These are phyloP conservation scores for Fusarium armeniacum DNA, from an alignment of 2,329 filamentous ascomycete genomes.

Conservation along the genomic window DNA sequence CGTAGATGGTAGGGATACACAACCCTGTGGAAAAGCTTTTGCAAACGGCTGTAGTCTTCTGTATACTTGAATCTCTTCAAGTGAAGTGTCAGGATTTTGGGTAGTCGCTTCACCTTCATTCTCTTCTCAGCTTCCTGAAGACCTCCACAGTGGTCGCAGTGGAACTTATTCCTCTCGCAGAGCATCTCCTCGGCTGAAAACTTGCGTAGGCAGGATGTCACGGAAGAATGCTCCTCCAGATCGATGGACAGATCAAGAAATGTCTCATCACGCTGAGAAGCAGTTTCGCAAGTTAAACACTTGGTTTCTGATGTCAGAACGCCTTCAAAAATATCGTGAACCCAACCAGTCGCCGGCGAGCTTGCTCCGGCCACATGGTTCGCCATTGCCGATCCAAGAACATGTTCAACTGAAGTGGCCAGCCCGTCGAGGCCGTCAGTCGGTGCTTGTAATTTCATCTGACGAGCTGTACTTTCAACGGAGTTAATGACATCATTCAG, in stretches of 20 bases:
- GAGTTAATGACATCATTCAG: constrained; percentile 97
- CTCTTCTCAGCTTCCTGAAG: constrained; percentile 98
- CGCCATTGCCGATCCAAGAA: constrained; percentile 52
- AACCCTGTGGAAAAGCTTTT: constrained; percentile 96
- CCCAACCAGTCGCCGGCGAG: constrained; percentile 83
- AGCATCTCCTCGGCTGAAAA: constrained; percentile 99
- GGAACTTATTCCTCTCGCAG: constrained; percentile 98
- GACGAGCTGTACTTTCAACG: constrained; percentile 87
- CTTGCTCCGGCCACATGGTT: constrained; percentile 61
- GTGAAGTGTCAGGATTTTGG: constrained; percentile 91
- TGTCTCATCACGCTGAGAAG: constrained; percentile 93
- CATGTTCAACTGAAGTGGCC: constrained; percentile 65
- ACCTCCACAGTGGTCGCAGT: constrained; percentile 96
- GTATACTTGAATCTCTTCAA: constrained; percentile 99
- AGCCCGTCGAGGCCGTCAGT: constrained; percentile 56
- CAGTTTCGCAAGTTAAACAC: constrained; percentile 95
- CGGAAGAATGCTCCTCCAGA: constrained; percentile 93
- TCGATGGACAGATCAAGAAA: constrained; percentile 98
- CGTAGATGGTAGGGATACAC: constrained; percentile 97
- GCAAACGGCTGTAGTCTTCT: constrained; percentile 90
- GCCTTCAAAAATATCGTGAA: constrained; percentile 97
- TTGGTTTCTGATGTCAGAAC: constrained; percentile 95
- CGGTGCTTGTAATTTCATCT: constrained; percentile 61
- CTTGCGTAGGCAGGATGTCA: constrained; percentile 93
- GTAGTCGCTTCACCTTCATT: constrained; percentile 98